Evolutionary conservation across 208 protist genomes (phyloP).

Genomic region (Acanthamoeba rhysodes): DNA sequence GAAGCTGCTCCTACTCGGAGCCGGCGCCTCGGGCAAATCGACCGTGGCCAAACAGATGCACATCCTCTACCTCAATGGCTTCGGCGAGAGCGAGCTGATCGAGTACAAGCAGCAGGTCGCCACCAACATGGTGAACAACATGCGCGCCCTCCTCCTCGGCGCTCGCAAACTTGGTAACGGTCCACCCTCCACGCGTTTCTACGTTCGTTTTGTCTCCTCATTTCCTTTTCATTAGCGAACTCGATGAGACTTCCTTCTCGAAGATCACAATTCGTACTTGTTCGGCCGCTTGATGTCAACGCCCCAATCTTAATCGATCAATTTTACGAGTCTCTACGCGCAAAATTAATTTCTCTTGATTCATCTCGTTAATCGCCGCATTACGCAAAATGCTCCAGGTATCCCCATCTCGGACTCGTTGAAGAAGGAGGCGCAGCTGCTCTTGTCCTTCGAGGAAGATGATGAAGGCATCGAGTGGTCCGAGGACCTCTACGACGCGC

Average conservation of each 20-base stretch:
- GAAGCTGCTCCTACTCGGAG: conserved; percentile 83
- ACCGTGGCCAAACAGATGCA: conserved; percentile 93
- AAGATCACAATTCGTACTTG: too few species aligned
- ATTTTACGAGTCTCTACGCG: too few species aligned
- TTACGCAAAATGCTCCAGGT: background rate
- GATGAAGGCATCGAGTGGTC: conserved; percentile 38
- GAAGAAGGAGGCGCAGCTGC: background rate
- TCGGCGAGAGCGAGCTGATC: conserved; percentile 82
- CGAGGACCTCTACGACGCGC: conserved; percentile 58
- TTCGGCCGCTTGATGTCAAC: background rate
- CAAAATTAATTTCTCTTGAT: background rate
- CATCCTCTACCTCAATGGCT: conserved; percentile 90
- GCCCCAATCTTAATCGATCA: background rate
- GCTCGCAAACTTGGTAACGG: conserved; percentile 41
- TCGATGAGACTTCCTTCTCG: background rate
- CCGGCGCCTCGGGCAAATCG: conserved; percentile 91
- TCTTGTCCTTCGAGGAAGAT: background rate
- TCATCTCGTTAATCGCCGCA: background rate
- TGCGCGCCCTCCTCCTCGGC: conserved; percentile 81
- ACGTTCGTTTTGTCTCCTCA: background rate
- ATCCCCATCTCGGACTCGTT: conserved; percentile 27
- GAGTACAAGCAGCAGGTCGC: conserved; percentile 82
- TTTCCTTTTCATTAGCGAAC: background rate
- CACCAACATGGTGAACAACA: conserved; percentile 86
- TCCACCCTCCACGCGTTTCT: background rate